Percentiles rank a stretch among this genome's conserved stretches.
Conservation (phyloP, 2,329 filamentous ascomycete species). For the Trichoderma koningii region DNA sequence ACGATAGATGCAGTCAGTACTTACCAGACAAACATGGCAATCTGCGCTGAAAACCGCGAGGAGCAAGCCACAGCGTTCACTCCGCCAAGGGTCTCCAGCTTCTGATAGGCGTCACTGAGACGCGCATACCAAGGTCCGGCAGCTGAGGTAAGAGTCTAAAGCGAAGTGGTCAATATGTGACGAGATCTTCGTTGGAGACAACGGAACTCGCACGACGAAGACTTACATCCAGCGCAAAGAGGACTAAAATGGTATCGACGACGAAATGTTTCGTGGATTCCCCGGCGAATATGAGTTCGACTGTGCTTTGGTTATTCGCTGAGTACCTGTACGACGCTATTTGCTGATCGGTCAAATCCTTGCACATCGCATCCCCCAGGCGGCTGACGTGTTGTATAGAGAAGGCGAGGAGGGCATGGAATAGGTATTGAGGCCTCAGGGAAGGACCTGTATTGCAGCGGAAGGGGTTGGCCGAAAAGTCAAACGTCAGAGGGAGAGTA, state of each 20-base stretch:
- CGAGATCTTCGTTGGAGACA: not conserved
- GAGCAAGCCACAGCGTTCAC: conserved; percentile 11
- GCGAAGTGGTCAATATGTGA: no score
- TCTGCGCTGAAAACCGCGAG: conserved; percentile 17
- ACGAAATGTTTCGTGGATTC: not conserved
- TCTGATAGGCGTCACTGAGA: conserved; percentile 19
- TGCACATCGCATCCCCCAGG: not conserved
- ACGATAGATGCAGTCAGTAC: not conserved
- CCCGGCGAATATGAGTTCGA: not conserved
- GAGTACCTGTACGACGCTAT: conserved; percentile 21
- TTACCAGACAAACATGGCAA: conserved; percentile 29
- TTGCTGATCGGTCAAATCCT: not conserved
- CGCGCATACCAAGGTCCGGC: conserved; percentile 26
- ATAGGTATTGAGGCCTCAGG: conserved; percentile 1
- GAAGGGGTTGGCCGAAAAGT: conserved; percentile 21
- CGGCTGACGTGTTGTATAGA: conserved; percentile 22
- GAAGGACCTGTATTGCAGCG: conserved; percentile 8
- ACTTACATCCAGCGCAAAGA: conserved; percentile 25
- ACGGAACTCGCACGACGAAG: no score
- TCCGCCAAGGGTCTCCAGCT: conserved; percentile 21
- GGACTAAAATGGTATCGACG: conserved; percentile 17
- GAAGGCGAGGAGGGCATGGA: conserved; percentile 20
- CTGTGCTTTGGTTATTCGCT: conserved; percentile 8
- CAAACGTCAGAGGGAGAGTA: conserved; percentile 19
- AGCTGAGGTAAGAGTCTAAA: conserved; percentile 21